Conservation (phyloP, 2,329 filamentous ascomycete species). For the Zymoseptoria brevis region DNA sequence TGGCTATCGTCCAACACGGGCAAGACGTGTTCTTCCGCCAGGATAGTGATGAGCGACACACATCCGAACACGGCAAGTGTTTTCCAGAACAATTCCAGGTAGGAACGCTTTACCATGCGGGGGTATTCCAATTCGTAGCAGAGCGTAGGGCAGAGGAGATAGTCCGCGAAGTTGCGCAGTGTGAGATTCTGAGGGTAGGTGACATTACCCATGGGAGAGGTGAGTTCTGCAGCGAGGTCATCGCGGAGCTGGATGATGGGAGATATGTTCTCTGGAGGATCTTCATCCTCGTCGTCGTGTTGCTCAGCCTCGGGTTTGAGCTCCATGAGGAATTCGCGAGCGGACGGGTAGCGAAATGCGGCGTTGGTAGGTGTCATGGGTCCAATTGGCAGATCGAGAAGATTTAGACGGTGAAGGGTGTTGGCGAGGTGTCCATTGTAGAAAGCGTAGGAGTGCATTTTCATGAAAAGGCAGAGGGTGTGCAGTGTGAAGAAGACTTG, state of each 20-base stretch:
- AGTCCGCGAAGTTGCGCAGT: conserved; percentile 74
- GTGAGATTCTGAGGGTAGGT: conserved; percentile 89
- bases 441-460: conserved; percentile 97
- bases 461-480: conserved; percentile 89
- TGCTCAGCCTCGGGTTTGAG: conserved; percentile 26
- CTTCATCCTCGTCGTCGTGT: conserved; percentile 27
- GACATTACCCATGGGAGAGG: conserved; percentile 78
- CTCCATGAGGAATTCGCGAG: conserved; percentile 45
- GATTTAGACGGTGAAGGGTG: conserved; percentile 69
- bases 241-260: conserved; percentile 63
- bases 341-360: conserved; percentile 61
- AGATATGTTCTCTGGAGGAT: conserved; percentile 33
- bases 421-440: conserved; percentile 94
- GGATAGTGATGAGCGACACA: conserved; percentile 87
- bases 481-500: conserved; percentile 93
- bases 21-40: conserved; percentile 89
- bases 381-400: conserved; percentile 61
- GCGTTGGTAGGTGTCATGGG: conserved; percentile 39
- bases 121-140: conserved; percentile 98
- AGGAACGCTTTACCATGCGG: conserved; percentile 64
- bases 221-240: conserved; percentile 82
- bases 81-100: conserved; percentile 76
- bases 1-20: conserved; percentile 74
- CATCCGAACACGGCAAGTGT: conserved; percentile 86
- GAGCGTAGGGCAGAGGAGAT: conserved; percentile 82